Evolutionary conservation across 1,284 basidiomycete genomes (phyloP).

Genomic region (Rhodotorula sp.): DNA sequence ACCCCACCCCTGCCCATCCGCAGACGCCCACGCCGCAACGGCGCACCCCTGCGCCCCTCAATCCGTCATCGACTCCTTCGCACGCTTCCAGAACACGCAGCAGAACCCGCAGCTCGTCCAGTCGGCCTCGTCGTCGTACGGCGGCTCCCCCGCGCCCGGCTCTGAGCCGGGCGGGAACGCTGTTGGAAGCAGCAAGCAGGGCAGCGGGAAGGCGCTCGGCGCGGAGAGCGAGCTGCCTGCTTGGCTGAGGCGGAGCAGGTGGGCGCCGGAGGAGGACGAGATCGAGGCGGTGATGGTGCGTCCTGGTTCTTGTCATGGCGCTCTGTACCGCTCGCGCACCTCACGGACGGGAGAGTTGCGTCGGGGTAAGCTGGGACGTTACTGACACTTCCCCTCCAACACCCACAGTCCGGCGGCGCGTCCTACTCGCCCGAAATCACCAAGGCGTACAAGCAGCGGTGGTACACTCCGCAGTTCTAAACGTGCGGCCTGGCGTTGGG

Average conservation of each 20-base stretch:
- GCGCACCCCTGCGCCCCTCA: slow-evolving; percentile 40
- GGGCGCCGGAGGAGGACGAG: slow-evolving; percentile 29
- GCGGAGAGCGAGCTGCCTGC: slow-evolving; percentile 36
- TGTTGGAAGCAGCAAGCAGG: not conserved
- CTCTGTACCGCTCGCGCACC: not conserved
- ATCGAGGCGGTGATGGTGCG: slow-evolving; percentile 39
- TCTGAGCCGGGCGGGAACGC: not conserved
- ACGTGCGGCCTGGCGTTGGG: too few relatives aligned
- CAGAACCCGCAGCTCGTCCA: slow-evolving; percentile 8
- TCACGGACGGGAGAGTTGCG: not conserved
- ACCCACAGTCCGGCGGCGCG: slow-evolving; percentile 21
- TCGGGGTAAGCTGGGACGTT: not conserved
- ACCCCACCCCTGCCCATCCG: not conserved
- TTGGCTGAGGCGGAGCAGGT: slow-evolving; percentile 22
- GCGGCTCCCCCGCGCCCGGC: slow-evolving; percentile 11
- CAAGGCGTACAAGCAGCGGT: slow-evolving; percentile 30
- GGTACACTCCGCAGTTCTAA: slow-evolving; percentile 39
- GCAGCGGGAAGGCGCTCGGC: not conserved
- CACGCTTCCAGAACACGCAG: slow-evolving; percentile 23
- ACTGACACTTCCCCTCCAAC: not conserved
- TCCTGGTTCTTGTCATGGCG: not conserved
- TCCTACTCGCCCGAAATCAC: slow-evolving; percentile 15
- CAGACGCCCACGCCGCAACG: slow-evolving; percentile 21
- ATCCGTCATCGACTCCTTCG: slow-evolving; percentile 33
- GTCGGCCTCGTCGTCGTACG: slow-evolving; percentile 9